Conservation (phyloP, 2,329 filamentous ascomycete species). For the Truncatella angustata region DNA sequence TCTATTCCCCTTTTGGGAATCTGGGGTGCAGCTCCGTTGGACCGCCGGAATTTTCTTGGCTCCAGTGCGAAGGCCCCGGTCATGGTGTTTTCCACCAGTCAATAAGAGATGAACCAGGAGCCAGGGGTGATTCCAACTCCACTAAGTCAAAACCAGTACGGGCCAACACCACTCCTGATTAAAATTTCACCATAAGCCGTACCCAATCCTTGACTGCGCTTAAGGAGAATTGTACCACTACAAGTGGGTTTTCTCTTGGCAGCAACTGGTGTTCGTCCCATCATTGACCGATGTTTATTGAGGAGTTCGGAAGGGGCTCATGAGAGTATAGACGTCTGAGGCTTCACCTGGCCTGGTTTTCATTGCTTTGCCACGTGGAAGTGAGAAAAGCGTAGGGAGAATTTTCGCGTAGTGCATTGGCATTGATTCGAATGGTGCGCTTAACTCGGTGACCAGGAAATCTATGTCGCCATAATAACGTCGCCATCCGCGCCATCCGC, state of each 20-base stretch:
- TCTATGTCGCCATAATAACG: constrained; percentile 36
- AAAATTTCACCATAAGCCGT: constrained; percentile 5
- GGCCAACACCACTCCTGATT: neutral
- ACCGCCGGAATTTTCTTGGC: constrained; percentile 1
- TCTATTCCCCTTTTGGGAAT: neutral
- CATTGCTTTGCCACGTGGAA: neutral
- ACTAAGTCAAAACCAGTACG: constrained; percentile 2
- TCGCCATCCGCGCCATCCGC: constrained; percentile 38
- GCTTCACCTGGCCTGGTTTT: neutral
- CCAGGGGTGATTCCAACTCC: neutral
- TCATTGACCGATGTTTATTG: neutral
- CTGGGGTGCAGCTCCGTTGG: neutral
- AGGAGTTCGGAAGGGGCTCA: neutral
- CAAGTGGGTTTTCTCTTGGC: neutral
- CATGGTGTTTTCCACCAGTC: constrained; percentile 2
- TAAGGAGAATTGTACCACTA: neutral
- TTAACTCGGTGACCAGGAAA: neutral
- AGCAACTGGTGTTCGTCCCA: neutral
- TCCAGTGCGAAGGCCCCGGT: neutral
- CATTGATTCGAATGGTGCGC: neutral
- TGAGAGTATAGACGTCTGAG: neutral
- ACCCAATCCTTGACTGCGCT: neutral
- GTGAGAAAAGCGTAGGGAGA: too few species aligned
- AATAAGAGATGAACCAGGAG: constrained; percentile 1
- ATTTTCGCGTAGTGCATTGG: neutral